phyloP scores from a whole-genome alignment of 805 yeast species.

The Starmerella sirachaensis region DNA sequence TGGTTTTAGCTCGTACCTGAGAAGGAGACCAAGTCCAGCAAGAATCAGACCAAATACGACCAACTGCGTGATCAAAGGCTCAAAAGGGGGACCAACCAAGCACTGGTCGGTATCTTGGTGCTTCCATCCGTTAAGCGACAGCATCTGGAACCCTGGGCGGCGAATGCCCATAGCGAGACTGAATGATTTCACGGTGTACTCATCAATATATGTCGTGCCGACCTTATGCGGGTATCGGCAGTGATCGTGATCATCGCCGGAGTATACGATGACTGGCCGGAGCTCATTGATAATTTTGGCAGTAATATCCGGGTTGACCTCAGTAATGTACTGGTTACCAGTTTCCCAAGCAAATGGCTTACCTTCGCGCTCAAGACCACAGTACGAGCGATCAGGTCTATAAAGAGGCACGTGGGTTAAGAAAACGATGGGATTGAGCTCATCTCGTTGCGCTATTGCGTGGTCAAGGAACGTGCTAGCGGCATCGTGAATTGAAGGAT shows the following conservation, averaged over 20 bases:
- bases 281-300: constrained; percentile 45
- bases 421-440: constrained; percentile 31
- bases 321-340: constrained; percentile 86
- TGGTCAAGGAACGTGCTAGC: constrained; percentile 43
- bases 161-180: constrained; percentile 89
- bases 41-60: neutral
- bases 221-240: constrained; percentile 63
- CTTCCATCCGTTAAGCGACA: constrained; percentile 39
- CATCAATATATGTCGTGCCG: constrained; percentile 54
- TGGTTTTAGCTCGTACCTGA: too few relatives aligned
- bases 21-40: too few relatives aligned
- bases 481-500: constrained; percentile 35
- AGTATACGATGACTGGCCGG: constrained; percentile 57
- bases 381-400: constrained; percentile 46
- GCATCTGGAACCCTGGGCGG: constrained; percentile 74
- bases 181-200: constrained; percentile 76
- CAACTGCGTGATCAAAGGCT: constrained; percentile 25
- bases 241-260: constrained; percentile 97
- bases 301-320: constrained; percentile 51
- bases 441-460: constrained; percentile 18
- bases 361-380: constrained; percentile 73
- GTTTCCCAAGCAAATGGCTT: constrained; percentile 51
- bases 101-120: constrained; percentile 25
- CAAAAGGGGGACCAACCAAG: constrained; percentile 26
- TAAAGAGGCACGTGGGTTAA: constrained; percentile 82